Base-by-base conservation (phyloP, 1,284 basidiomycete genomes). In the Xerocomus nothofagi region DNA sequence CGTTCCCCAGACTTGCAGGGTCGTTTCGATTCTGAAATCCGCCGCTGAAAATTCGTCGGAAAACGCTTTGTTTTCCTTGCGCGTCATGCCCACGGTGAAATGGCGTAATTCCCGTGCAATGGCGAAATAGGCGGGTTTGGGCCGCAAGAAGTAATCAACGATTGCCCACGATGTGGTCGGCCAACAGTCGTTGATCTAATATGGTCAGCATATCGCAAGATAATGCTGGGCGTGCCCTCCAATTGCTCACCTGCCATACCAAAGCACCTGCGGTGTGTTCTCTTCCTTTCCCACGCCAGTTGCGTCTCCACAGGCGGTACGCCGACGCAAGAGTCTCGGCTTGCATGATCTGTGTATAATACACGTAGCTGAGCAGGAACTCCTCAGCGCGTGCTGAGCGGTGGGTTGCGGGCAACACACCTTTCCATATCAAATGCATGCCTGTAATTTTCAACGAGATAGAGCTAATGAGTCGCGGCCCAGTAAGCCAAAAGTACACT, bases 391-490 rank as follows among this genome's bases (percentile, higher is more conserved):
- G 20, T 37, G 38, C 27, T 7, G 47, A 31, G 33, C 15, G 29
- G 23, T 21, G 41, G 47, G 21, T 18, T 39, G 50, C 32, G 41
- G 20, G 9, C 7, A 39, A 30, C 57, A 18, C 58, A 82, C 84
- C 84, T 88, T 63, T 91, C 86, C 73, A 93, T 88, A 63, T 93
- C 88, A 63, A 93, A 92, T 0, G 87, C 78, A 66, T 93, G 90
- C 68, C 82, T 90, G 73, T 92, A 91, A 71, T 95, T 95, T 70
- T 95, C 93, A 64, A 92, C 76, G 39, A 95, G 78, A 68, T 94
- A 95, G 20, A 91, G 75, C 79, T 91, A 39, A 51, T n/a, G n/a
- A n/a, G n/a, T 40, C 31, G 32, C 24, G 34, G 27, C 32, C 11
- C 15, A 5, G 37, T 53, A 32, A 59, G 38, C 37, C 17, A 20